These are phyloP conservation scores for Diaporthe vaccinii DNA, from an alignment of 2,329 filamentous ascomycete species.

Conservation along the genomic window DNA sequence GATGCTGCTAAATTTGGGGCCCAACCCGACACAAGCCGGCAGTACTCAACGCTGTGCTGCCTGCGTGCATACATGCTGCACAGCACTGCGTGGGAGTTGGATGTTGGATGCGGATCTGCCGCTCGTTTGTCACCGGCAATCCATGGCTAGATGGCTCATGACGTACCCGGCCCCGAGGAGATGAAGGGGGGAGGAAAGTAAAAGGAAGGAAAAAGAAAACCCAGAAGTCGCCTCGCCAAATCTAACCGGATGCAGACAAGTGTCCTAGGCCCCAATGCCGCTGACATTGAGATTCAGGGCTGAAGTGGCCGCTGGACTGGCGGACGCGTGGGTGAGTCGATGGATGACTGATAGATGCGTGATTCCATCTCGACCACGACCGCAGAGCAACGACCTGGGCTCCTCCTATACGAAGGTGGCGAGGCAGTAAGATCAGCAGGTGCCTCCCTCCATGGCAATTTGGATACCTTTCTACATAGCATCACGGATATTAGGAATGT, in stretches of 20 bases:
- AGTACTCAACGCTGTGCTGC: constrained; percentile 1
- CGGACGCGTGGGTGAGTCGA: neutral
- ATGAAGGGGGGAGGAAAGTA: neutral
- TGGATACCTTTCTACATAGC: neutral
- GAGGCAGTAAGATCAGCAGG: constrained; percentile 10
- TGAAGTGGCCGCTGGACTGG: neutral
- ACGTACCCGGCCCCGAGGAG: neutral
- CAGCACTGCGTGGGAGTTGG: neutral
- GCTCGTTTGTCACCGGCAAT: neutral
- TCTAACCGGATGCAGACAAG: constrained; percentile 35
- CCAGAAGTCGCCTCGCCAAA: constrained; percentile 13
- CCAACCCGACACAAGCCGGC: constrained; percentile 7
- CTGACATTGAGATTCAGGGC: constrained; percentile 13
- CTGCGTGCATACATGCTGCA: neutral
- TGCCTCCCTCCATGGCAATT: neutral
- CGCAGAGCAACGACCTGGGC: neutral
- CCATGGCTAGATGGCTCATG: neutral
- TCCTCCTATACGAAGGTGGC: neutral
- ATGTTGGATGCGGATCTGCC: neutral
- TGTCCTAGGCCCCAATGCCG: neutral
- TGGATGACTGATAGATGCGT: constrained; percentile 1
- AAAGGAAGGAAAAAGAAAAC: neutral
- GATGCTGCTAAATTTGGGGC: constrained; percentile 27
- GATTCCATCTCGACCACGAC: constrained; percentile 16
- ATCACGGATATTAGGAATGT: neutral